These are phyloP conservation scores for Carallia brachiata DNA, from an alignment of 345 rosid genomes.

Conservation along the genomic window DNA sequence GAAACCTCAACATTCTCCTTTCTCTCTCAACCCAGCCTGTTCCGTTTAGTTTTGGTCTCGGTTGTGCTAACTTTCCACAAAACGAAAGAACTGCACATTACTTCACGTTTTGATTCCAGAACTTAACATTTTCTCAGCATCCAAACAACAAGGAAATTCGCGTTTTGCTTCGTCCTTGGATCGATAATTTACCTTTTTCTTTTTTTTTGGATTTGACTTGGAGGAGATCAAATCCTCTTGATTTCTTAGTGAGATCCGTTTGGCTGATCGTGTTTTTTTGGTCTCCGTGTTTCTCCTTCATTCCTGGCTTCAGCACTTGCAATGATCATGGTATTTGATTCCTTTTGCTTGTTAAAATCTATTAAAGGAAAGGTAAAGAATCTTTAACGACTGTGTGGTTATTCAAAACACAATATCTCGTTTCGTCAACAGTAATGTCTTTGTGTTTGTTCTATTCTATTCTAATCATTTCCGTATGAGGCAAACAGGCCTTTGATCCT, in stretches of 20 bases:
- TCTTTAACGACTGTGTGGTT: background rate
- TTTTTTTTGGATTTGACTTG: no score
- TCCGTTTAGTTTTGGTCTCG: background rate
- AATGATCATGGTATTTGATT: background rate
- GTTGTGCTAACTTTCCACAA: background rate
- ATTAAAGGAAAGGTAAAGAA: background rate
- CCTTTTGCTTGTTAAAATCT: conserved; percentile 11
- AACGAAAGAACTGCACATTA: background rate
- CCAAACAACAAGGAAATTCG: conserved; percentile 3
- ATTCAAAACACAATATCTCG: no score
- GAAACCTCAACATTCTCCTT: background rate
- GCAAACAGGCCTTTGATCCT: background rate
- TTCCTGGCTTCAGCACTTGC: no score
- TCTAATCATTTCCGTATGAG: background rate
- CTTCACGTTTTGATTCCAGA: background rate
- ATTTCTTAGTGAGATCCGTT: background rate
- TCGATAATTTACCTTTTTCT: background rate
- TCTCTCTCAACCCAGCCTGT: background rate
- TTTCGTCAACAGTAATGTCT: background rate
- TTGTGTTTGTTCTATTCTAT: background rate
- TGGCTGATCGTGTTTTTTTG: background rate
- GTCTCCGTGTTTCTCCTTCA: no score
- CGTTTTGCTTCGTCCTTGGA: background rate
- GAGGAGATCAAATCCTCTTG: no score
- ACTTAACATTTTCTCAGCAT: background rate